These are phyloP conservation scores for Coniella vitis DNA, from an alignment of 2,329 filamentous ascomycete genomes.

Conservation along the genomic window DNA sequence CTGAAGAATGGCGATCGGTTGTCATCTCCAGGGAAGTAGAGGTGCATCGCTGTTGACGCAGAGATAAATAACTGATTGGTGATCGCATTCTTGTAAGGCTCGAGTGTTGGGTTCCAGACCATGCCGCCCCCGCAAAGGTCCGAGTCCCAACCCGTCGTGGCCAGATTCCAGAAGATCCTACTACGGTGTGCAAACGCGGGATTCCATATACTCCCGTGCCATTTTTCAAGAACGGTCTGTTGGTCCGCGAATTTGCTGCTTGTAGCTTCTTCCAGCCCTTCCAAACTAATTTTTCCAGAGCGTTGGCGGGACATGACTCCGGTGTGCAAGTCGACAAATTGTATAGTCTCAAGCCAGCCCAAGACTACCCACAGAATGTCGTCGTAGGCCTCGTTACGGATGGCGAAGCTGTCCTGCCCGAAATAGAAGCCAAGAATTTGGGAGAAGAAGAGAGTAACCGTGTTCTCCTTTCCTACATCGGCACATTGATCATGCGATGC, in stretches of 20 bases:
- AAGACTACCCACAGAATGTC: conserved; percentile 95
- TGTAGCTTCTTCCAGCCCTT: too few species aligned
- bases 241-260: conserved; percentile 7
- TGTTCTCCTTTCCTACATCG: conserved; percentile 59
- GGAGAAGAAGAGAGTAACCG: conserved; percentile 76
- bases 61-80: conserved; percentile 88
- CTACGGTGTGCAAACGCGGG: conserved; percentile 76
- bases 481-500: conserved; percentile 25
- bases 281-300: background rate
- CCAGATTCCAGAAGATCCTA: conserved; percentile 78
- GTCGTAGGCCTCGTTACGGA: conserved; percentile 74
- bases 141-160: conserved; percentile 73
- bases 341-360: conserved; percentile 77
- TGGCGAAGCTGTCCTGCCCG: conserved; percentile 69
- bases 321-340: conserved; percentile 68
- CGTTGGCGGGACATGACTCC: conserved; percentile 47
- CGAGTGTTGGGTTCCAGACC: conserved; percentile 76
- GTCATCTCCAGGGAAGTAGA: conserved; percentile 75
- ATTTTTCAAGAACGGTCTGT: conserved; percentile 31
- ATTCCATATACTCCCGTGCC: conserved; percentile 73
- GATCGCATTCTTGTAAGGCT: conserved; percentile 92
- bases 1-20: conserved; percentile 60
- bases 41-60: conserved; percentile 81
- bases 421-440: conserved; percentile 77
- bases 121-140: conserved; percentile 79